These are phyloP conservation scores for Euphorbia schlechtendalii DNA, from an alignment of 441 rosid genomes.

Conservation along the genomic window DNA sequence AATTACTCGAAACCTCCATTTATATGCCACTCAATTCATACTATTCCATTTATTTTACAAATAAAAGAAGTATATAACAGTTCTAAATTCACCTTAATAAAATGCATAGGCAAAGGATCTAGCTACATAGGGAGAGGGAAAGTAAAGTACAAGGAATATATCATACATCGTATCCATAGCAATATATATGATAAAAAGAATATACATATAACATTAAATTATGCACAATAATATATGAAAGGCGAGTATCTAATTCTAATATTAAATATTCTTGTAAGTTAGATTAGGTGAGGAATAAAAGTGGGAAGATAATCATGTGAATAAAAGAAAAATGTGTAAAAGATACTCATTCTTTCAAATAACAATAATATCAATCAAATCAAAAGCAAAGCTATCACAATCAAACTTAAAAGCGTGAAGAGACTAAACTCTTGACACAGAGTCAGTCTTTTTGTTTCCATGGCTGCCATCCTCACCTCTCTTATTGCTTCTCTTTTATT, in stretches of 20 bases:
- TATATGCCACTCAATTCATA: too few species aligned
- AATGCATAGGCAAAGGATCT: too few species aligned
- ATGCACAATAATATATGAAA: background rate
- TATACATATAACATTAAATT: too few species aligned
- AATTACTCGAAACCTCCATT: too few species aligned
- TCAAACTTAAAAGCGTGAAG: constrained; percentile 44
- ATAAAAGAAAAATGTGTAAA: background rate
- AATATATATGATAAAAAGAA: too few species aligned
- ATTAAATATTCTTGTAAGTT: background rate
- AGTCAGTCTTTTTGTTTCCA: constrained; percentile 7
- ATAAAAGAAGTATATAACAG: too few species aligned
- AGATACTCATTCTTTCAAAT: too few species aligned
- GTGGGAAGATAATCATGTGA: constrained; percentile 9
- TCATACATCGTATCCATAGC: background rate
- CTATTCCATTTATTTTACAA: too few species aligned
- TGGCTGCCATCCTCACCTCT: background rate
- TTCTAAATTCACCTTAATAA: too few species aligned
- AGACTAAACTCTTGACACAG: constrained; percentile 43
- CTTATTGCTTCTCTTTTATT: too few species aligned
- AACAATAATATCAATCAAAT: constrained; percentile 32
- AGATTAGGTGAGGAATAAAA: background rate
- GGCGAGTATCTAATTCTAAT: constrained; percentile 12
- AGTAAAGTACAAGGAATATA: background rate
- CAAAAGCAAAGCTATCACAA: constrained; percentile 20
- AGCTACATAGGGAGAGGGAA: too few species aligned